A percentile compares a stretch with the other conserved stretches of the same genome.
phyloP scores from a whole-genome alignment of 345 rosid species.

The Lenwebbia sp. region DNA sequence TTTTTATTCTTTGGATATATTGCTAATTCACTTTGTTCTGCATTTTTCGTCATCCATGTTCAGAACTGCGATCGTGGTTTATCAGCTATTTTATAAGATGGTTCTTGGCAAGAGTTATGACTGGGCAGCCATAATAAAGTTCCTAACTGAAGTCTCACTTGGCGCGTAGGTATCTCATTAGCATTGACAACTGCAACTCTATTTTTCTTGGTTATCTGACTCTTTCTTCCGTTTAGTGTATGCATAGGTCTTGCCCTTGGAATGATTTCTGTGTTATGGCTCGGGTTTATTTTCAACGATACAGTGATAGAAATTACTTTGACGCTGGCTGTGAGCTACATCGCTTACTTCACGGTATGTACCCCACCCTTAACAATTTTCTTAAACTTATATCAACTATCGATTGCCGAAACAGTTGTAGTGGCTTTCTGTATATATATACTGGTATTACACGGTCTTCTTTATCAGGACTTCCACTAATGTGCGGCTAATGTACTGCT shows the following conservation, averaged over 20 bases:
- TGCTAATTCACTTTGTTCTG: neutral
- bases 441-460: neutral
- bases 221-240: slow-evolving; percentile 48
- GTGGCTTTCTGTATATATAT: neutral
- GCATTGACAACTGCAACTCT: neutral
- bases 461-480: neutral
- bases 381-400: neutral
- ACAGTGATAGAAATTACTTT: slow-evolving; percentile 83
- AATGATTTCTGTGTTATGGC: slow-evolving; percentile 85
- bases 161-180: slow-evolving; percentile 74
- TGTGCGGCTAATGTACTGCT: neutral
- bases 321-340: slow-evolving; percentile 90
- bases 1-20: neutral
- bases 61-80: slow-evolving; percentile 97
- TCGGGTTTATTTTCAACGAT: slow-evolving; percentile 84
- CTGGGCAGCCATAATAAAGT: slow-evolving; percentile 49
- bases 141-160: slow-evolving; percentile 56
- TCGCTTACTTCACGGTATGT: slow-evolving; percentile 80
- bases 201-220: slow-evolving; percentile 3
- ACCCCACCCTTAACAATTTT: slow-evolving; percentile 7
- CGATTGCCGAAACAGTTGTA: neutral
- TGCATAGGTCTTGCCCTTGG: slow-evolving; percentile 90
- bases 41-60: slow-evolving; percentile 2
- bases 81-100: slow-evolving; percentile 81
- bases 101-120: slow-evolving; percentile 54